A percentile compares a stretch with the other conserved stretches of the same genome.
Evolutionary conservation across 257 asterid species (phyloP).

Genomic region (Nicotiana attenuata): DNA sequence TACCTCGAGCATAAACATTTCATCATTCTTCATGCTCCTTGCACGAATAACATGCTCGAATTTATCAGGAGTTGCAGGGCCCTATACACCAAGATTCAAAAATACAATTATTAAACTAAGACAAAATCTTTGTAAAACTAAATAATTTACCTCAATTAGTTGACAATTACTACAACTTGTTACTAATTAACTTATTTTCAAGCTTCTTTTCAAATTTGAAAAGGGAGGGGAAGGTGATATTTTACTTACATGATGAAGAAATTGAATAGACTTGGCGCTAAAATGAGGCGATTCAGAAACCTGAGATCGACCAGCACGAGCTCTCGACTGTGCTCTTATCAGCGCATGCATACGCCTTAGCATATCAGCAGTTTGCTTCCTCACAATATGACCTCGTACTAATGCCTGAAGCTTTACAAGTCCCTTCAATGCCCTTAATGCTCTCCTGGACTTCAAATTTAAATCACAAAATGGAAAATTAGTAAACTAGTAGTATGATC

Average conservation of each 20-base stretch:
- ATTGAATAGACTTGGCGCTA: constrained; percentile 41
- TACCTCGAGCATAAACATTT: constrained; percentile 44
- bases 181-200: no score
- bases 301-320: constrained; percentile 27
- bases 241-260: constrained; percentile 33
- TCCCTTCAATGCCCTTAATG: constrained; percentile 49
- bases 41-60: constrained; percentile 44
- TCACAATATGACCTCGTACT: constrained; percentile 48
- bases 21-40: constrained; percentile 47
- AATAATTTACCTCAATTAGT: no score
- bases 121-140: no score
- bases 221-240: not conserved
- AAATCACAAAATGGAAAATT: not conserved
- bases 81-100: constrained; percentile 36
- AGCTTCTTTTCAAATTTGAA: no score
- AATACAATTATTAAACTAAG: no score
- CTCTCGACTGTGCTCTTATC: constrained; percentile 18
- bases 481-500: not conserved
- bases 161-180: no score
- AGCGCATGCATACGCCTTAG: constrained; percentile 22
- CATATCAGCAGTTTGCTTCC: constrained; percentile 22
- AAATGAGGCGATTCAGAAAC: constrained; percentile 51
- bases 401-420: constrained; percentile 61
- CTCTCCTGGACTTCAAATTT: constrained; percentile 46
- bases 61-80: constrained; percentile 82